Percentiles rank a stretch among this genome's conserved stretches.
Conservation (phyloP, 345 rosid species). For the Salix caprea region DNA sequence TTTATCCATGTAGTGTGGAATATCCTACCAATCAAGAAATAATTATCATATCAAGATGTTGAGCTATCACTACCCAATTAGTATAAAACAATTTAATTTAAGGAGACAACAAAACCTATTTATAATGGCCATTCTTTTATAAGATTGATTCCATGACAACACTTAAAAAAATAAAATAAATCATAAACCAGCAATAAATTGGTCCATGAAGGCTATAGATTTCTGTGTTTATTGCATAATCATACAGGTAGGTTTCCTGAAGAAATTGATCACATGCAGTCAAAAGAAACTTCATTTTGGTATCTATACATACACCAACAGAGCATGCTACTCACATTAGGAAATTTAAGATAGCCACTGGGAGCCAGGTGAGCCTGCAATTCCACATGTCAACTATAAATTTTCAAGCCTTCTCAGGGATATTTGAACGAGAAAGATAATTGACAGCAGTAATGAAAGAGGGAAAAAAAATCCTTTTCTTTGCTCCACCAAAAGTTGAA, state of each 20-base stretch:
- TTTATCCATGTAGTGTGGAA: constrained; percentile 47
- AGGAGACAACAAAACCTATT: neutral
- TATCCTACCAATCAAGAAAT: constrained; percentile 34
- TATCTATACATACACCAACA: neutral
- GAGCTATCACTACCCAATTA: neutral
- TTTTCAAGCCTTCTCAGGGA: constrained; percentile 5
- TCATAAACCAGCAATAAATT: neutral
- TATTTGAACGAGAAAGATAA: neutral
- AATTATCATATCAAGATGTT: neutral
- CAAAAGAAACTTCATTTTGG: neutral
- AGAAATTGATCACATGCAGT: neutral
- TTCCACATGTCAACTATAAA: constrained; percentile 6
- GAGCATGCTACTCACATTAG: constrained; percentile 47
- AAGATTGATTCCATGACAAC: neutral
- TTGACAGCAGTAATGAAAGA: neutral
- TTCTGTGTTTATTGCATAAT: neutral
- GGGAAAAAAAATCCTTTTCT: neutral
- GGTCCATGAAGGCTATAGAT: neutral
- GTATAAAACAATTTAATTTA: neutral
- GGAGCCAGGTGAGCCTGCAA: constrained; percentile 81
- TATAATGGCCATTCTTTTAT: neutral
- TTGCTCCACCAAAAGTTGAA: neutral
- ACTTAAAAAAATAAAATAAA: neutral
- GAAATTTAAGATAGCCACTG: constrained; percentile 71
- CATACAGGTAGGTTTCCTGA: neutral